Conservation (phyloP, 768 basidiomycete species). For the Hemileccinum rubropunctum region DNA sequence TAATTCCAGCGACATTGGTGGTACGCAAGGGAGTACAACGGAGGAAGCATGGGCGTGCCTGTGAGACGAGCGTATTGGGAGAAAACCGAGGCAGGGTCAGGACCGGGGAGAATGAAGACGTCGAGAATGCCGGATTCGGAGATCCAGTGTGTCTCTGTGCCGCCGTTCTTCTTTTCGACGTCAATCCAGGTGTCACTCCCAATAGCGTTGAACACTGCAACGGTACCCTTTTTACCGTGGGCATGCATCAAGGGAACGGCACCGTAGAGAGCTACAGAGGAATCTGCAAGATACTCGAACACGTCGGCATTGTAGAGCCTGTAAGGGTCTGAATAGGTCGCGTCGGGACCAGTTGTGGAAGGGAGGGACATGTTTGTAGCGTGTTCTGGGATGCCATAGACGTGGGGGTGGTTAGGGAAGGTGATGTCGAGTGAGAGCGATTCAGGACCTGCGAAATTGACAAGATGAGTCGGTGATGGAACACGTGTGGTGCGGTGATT, state of each 20-base stretch:
- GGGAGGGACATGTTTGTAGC: constrained; percentile 89
- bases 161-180: constrained; percentile 54
- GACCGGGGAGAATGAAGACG: constrained; percentile 90
- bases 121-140: constrained; percentile 97
- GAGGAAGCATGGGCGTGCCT: constrained; percentile 83
- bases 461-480: not conserved
- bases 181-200: constrained; percentile 96
- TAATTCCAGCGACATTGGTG: constrained; percentile 99
- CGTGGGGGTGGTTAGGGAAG: constrained; percentile 87
- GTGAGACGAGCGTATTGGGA: constrained; percentile 83
- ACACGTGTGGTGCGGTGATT: not conserved
- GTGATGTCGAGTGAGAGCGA: constrained; percentile 88
- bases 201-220: constrained; percentile 84
- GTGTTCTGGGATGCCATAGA: constrained; percentile 97
- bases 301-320: constrained; percentile 94
- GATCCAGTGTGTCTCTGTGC: constrained; percentile 93
- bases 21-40: constrained; percentile 88
- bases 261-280: constrained; percentile 82
- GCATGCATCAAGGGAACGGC: constrained; percentile 93
- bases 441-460: constrained; percentile 76
- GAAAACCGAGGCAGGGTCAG: constrained; percentile 78
- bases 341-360: constrained; percentile 75
- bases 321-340: constrained; percentile 86
- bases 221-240: constrained; percentile 82
- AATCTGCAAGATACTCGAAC: constrained; percentile 89